Percentiles rank a stretch among this genome's conserved stretches.
Evolutionary conservation across 345 rosid species (phyloP).

Genomic region (Limnanthes douglasii): DNA sequence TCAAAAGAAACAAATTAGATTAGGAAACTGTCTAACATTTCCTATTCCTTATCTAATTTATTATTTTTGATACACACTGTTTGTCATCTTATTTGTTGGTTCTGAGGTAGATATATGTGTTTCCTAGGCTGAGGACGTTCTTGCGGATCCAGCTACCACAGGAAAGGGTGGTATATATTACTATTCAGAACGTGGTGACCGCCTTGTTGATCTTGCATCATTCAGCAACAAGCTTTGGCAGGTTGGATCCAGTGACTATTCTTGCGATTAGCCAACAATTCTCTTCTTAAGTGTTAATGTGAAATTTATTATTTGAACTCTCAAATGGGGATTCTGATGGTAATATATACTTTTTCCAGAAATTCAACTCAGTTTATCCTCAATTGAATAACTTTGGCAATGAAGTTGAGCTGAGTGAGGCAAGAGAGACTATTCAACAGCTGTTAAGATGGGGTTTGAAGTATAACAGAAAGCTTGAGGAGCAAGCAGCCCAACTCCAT

Average conservation of each 20-base stretch:
- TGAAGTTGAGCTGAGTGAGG: slow-evolving; percentile 72
- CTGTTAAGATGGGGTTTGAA: slow-evolving; percentile 96
- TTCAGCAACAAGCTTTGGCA: slow-evolving; percentile 75
- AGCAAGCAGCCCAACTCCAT: slow-evolving; percentile 97
- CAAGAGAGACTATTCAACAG: slow-evolving; percentile 62
- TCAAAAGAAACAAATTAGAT: too few relatives aligned
- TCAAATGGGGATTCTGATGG: slow-evolving; percentile 4
- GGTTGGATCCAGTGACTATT: slow-evolving; percentile 31
- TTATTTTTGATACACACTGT: too few relatives aligned
- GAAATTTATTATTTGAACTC: slow-evolving; percentile 4
- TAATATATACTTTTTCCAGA: slow-evolving; percentile 26
- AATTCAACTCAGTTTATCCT: slow-evolving; percentile 48
- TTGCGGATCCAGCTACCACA: slow-evolving; percentile 47
- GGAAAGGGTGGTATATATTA: slow-evolving; percentile 76
- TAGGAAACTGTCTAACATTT: too few relatives aligned
- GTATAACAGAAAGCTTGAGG: slow-evolving; percentile 87
- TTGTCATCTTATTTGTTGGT: too few relatives aligned
- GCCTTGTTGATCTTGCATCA: slow-evolving; percentile 67
- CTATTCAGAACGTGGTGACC: slow-evolving; percentile 90
- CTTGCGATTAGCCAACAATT: not conserved
- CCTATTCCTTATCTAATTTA: too few relatives aligned
- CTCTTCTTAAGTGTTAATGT: slow-evolving; percentile 5
- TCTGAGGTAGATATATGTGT: too few relatives aligned
- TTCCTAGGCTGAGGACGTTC: slow-evolving; percentile 69
- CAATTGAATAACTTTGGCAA: slow-evolving; percentile 38